Evolutionary conservation across 2,329 filamentous ascomycete species (phyloP).

Genomic region (Aspergillus neotritici): DNA sequence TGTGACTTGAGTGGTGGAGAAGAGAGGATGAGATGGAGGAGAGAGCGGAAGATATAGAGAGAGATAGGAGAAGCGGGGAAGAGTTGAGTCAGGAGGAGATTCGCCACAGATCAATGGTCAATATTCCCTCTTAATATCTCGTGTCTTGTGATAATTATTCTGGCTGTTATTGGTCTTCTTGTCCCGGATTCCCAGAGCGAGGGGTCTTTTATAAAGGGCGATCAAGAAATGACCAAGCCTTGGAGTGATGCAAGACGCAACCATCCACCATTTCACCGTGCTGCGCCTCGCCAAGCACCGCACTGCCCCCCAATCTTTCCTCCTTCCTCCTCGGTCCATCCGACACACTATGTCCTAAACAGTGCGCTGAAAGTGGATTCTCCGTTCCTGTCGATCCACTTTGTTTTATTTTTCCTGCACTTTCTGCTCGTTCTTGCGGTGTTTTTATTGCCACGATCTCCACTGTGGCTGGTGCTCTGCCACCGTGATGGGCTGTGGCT

Average conservation of each 20-base stretch:
- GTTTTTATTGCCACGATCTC: slow-evolving; percentile 1
- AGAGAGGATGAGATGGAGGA: too few species aligned
- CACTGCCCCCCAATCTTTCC: neutral
- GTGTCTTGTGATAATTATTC: too few species aligned
- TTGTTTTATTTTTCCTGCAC: neutral
- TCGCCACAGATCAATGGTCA: too few species aligned
- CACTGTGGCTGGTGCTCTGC: slow-evolving; percentile 1
- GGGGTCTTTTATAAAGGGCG: too few species aligned
- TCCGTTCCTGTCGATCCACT: neutral
- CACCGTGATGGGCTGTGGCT: too few species aligned
- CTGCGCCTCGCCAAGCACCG: neutral
- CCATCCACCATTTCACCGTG: too few species aligned
- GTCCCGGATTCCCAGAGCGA: too few species aligned
- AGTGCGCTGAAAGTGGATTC: neutral
- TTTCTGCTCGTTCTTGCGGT: neutral
- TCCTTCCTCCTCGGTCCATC: neutral
- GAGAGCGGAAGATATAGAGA: neutral
- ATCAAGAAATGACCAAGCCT: too few species aligned
- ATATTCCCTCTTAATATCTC: too few species aligned
- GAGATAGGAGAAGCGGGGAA: neutral
- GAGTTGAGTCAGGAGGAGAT: neutral
- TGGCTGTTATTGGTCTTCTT: too few species aligned
- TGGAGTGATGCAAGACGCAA: too few species aligned
- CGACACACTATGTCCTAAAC: neutral
- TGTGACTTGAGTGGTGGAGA: neutral